phyloP scores from a whole-genome alignment of 805 yeast species.

The Candida qinlingensis region DNA sequence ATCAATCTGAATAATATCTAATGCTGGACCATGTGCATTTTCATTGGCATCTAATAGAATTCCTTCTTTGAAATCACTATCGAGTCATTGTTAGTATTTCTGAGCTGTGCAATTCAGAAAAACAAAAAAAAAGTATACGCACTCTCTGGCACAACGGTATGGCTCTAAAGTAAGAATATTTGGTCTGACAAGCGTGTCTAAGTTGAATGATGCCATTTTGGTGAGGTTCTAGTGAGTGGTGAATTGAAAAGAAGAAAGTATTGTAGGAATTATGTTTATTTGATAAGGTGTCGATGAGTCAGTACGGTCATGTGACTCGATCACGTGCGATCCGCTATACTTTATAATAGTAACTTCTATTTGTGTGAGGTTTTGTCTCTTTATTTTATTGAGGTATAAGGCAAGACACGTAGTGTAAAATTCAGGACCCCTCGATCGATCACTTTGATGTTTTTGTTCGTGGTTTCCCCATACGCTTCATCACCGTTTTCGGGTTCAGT shows the following conservation, averaged over 20 bases:
- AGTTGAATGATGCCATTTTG: conserved; percentile 40
- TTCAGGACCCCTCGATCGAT: too few relatives aligned
- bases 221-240: not conserved
- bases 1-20: conserved; percentile 35
- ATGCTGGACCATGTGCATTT: conserved; percentile 87
- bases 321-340: too few relatives aligned
- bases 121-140: conserved; percentile 10
- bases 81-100: not conserved
- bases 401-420: too few relatives aligned
- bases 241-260: too few relatives aligned
- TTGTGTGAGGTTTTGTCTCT: too few relatives aligned
- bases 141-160: conserved; percentile 93
- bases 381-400: too few relatives aligned
- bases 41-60: conserved; percentile 92
- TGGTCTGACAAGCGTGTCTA: conserved; percentile 67
- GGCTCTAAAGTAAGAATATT: conserved; percentile 82
- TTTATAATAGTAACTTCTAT: too few relatives aligned
- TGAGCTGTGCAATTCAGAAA: not conserved
- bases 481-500: too few relatives aligned
- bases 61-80: conserved; percentile 76
- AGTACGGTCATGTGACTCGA: too few relatives aligned
- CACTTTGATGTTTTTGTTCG: too few relatives aligned
- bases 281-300: not conserved
- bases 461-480: not conserved
- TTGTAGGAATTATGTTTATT: too few relatives aligned